Evolutionary conservation across 352 stramenopile species (phyloP).

Genomic region (Phytophthora uliginosa): DNA sequence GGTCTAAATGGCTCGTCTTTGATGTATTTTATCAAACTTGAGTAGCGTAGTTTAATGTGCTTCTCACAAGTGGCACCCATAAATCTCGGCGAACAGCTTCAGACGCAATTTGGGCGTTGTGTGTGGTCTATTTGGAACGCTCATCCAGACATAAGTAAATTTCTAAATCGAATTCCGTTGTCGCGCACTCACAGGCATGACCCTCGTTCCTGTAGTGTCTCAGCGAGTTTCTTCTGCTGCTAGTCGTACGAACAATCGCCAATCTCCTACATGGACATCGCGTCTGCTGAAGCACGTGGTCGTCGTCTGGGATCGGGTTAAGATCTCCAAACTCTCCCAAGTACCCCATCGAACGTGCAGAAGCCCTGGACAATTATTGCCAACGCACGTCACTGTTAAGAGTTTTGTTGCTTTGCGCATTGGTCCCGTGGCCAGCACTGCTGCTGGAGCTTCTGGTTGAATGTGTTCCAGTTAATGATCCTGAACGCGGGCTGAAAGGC

Average conservation of each 20-base stretch:
- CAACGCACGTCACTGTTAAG: background rate
- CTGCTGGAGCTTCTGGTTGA: background rate
- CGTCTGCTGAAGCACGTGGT: background rate
- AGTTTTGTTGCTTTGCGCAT: background rate
- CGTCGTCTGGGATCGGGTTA: background rate
- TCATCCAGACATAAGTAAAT: background rate
- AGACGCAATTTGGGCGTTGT: background rate
- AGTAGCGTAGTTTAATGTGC: background rate
- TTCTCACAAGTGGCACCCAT: background rate
- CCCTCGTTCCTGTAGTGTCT: background rate
- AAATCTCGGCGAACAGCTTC: background rate
- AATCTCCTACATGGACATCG: background rate
- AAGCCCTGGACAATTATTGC: background rate
- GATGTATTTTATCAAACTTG: background rate
- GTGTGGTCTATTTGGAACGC: background rate
- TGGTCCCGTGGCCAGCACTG: background rate
- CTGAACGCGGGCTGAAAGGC: background rate
- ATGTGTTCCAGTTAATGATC: background rate
- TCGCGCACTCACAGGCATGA: background rate
- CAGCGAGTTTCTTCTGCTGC: background rate
- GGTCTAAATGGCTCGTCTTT: constrained; percentile 10
- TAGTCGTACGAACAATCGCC: background rate
- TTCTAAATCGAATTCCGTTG: background rate
- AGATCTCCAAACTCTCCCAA: background rate
- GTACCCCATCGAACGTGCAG: background rate